Conservation (phyloP, 352 stramenopile genomes). For the Phytophthora brassicae region DNA sequence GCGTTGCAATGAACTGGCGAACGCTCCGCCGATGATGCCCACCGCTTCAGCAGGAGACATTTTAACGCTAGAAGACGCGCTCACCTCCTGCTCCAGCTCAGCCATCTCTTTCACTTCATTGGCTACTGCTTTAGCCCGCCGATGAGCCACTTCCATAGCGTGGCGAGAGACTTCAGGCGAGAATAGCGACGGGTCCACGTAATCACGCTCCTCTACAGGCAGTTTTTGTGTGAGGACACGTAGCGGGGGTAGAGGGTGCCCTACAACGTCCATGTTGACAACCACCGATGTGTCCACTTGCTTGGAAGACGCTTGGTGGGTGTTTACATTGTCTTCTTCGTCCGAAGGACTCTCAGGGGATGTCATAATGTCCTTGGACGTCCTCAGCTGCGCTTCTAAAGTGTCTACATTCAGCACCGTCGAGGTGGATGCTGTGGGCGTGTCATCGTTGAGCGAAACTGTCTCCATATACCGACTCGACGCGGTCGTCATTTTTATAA, state of each 20-base stretch:
- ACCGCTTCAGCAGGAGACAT: conserved; percentile 65
- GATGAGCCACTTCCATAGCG: conserved; percentile 81
- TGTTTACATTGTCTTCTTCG: conserved; percentile 8
- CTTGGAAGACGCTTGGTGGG: neutral
- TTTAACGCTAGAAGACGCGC: conserved; percentile 30
- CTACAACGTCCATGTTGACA: conserved; percentile 15
- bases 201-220: conserved; percentile 53
- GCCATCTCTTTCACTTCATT: conserved; percentile 75
- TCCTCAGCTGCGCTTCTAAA: conserved; percentile 52
- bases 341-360: conserved; percentile 12
- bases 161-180: conserved; percentile 81
- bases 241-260: conserved; percentile 39
- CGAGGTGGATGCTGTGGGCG: conserved; percentile 7
- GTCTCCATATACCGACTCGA: conserved; percentile 61
- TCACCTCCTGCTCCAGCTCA: conserved; percentile 43
- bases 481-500: conserved; percentile 34
- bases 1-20: conserved; percentile 57
- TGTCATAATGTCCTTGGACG: conserved; percentile 26
- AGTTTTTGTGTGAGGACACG: conserved; percentile 42
- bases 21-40: conserved; percentile 59
- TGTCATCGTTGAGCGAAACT: conserved; percentile 76
- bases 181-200: conserved; percentile 80
- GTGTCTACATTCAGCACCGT: conserved; percentile 45
- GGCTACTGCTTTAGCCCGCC: conserved; percentile 70
- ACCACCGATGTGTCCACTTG: conserved; percentile 11